Percentiles rank a stretch among this genome's conserved stretches.
These are phyloP conservation scores for Linum usitatissimum DNA, from an alignment of 345 rosid genomes.

Conservation along the genomic window DNA sequence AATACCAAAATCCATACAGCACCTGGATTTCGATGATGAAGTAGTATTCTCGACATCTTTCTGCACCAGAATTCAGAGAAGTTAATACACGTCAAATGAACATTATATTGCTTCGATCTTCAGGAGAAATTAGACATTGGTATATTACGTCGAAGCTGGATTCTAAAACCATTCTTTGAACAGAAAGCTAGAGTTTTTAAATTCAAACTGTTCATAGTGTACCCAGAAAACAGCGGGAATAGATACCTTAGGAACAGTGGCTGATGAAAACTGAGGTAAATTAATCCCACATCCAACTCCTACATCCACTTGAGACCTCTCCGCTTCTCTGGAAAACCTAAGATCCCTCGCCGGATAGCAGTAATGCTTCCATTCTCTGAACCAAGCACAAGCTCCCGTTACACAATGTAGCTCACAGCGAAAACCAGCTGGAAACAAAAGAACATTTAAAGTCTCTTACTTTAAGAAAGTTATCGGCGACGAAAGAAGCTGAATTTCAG, in stretches of 20 bases:
- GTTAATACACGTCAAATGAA: not conserved
- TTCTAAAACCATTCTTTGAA: no score
- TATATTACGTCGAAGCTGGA: no score
- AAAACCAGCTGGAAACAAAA: not conserved
- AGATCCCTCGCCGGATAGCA: constrained; percentile 35
- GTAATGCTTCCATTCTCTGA: constrained; percentile 64
- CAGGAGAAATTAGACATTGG: no score
- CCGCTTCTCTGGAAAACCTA: constrained; percentile 39
- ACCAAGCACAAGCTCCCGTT: not conserved
- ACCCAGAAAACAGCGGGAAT: not conserved
- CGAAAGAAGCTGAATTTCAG: constrained; percentile 32
- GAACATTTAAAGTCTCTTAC: constrained; percentile 18
- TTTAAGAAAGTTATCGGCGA: constrained; percentile 58
- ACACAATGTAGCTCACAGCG: not conserved
- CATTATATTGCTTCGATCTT: not conserved
- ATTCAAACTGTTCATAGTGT: not conserved
- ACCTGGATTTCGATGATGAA: constrained; percentile 34
- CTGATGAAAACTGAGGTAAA: constrained; percentile 80
- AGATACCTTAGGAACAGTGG: constrained; percentile 55
- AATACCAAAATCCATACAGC: not conserved
- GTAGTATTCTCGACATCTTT: constrained; percentile 17
- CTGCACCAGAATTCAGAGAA: constrained; percentile 18
- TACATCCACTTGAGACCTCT: constrained; percentile 9
- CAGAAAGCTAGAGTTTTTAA: not conserved
- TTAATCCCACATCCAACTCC: constrained; percentile 17